Conservation (phyloP, 495 filamentous ascomycete species). For the Astrothelium subdiscretum region DNA sequence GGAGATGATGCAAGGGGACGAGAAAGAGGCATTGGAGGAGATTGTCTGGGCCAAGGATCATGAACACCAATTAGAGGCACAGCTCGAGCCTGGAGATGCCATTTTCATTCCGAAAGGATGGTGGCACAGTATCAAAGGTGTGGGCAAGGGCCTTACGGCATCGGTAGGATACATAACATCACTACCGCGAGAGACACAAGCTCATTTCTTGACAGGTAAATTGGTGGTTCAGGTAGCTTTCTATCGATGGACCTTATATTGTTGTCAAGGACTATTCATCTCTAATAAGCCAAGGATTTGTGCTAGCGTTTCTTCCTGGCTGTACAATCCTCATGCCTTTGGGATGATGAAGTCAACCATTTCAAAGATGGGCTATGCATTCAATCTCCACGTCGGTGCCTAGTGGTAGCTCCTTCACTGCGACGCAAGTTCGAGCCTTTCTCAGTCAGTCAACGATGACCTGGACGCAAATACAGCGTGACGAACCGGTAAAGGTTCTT, state of each 20-base stretch:
- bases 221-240: constrained; percentile 77
- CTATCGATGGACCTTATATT: background rate
- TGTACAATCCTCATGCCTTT: background rate
- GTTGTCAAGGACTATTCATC: background rate
- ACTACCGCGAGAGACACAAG: constrained; percentile 13
- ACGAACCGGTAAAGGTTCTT: constrained; percentile 1
- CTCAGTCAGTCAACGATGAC: background rate
- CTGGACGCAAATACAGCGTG: background rate
- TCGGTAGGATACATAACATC: constrained; percentile 42
- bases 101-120: constrained; percentile 85
- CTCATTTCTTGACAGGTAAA: constrained; percentile 49
- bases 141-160: constrained; percentile 50
- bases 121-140: constrained; percentile 89
- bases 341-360: too few relatives aligned
- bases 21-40: constrained; percentile 52
- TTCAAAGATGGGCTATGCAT: constrained; percentile 38
- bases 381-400: constrained; percentile 64
- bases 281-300: constrained; percentile 7
- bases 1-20: constrained; percentile 85
- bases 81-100: constrained; percentile 54
- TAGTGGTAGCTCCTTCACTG: constrained; percentile 52
- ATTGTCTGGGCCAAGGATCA: constrained; percentile 53
- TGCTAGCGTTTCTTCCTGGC: background rate
- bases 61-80: constrained; percentile 36
- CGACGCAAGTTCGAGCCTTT: constrained; percentile 48